Conservation (phyloP, 768 basidiomycete genomes). For the Lactarius pseudohatsudake region DNA sequence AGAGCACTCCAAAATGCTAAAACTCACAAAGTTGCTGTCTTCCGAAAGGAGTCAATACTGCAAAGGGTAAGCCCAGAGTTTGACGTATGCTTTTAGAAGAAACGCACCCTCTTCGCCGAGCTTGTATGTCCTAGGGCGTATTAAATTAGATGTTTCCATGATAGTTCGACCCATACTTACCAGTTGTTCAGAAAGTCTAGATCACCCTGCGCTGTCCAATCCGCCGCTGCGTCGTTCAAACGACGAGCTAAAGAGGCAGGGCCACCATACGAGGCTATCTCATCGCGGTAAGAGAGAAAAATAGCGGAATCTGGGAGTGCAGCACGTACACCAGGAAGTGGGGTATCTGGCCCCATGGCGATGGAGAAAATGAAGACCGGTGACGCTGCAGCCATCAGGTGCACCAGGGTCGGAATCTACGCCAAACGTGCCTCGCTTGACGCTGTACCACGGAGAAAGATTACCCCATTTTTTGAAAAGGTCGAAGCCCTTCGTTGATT, state of each 20-base stretch:
- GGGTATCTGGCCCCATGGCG: slow-evolving; percentile 77
- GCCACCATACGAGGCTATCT: slow-evolving; percentile 58
- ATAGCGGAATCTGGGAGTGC: background rate
- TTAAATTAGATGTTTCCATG: background rate
- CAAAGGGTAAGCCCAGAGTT: slow-evolving; percentile 26
- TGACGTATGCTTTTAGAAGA: background rate
- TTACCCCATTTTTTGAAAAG: slow-evolving; percentile 83
- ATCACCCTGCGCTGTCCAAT: slow-evolving; percentile 65
- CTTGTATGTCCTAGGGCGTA: slow-evolving; percentile 70
- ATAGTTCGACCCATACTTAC: slow-evolving; percentile 42
- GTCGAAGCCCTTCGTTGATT: slow-evolving; percentile 49
- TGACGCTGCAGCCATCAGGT: slow-evolving; percentile 68
- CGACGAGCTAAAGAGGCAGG: slow-evolving; percentile 57
- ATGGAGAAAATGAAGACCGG: slow-evolving; percentile 76
- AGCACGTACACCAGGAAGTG: slow-evolving; percentile 57
- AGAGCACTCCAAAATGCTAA: background rate
- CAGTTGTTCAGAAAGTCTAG: slow-evolving; percentile 81
- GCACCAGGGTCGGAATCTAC: slow-evolving; percentile 67
- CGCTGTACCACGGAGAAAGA: slow-evolving; percentile 82
- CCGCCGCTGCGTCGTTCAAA: slow-evolving; percentile 51
- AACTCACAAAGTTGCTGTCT: slow-evolving; percentile 77
- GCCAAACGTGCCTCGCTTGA: slow-evolving; percentile 63
- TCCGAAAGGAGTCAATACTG: slow-evolving; percentile 88
- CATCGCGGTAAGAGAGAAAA: slow-evolving; percentile 11
- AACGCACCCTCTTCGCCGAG: slow-evolving; percentile 78